Conservation (phyloP, 331 rosid species). For the Quercus lobata region DNA sequence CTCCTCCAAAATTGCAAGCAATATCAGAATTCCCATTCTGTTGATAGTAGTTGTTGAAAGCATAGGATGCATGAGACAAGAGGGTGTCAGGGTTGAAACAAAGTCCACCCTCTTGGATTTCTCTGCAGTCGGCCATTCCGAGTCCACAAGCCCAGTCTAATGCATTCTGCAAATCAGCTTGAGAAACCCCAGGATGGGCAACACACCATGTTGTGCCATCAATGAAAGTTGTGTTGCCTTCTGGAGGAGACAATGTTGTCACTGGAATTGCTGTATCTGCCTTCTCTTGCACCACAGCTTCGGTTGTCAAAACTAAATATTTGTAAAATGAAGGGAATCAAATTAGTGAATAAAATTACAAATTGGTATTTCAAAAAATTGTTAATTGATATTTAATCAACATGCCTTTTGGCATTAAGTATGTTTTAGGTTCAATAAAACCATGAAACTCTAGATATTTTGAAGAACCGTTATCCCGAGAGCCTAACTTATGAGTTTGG, state of each 20-base stretch:
- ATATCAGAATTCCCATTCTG: slow-evolving; percentile 88
- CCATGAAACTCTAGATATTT: no score
- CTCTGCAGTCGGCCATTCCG: slow-evolving; percentile 64
- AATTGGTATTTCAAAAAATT: no score
- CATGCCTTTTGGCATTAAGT: no score
- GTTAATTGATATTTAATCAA: no score
- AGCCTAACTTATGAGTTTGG: no score
- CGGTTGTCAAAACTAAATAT: slow-evolving; percentile 35
- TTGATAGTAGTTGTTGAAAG: slow-evolving; percentile 76
- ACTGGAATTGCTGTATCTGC: slow-evolving; percentile 47
- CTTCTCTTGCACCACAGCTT: slow-evolving; percentile 50
- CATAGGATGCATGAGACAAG: slow-evolving; percentile 90
- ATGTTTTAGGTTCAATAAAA: no score
- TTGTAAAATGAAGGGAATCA: background rate
- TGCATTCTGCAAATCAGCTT: slow-evolving; percentile 79
- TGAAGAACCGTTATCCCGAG: no score
- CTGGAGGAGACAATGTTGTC: slow-evolving; percentile 70
- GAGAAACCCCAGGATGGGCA: slow-evolving; percentile 74
- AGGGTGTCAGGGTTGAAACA: slow-evolving; percentile 79
- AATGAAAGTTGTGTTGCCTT: slow-evolving; percentile 88
- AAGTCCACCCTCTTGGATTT: slow-evolving; percentile 55
- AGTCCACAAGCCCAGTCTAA: slow-evolving; percentile 97
- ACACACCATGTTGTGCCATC: slow-evolving; percentile 95
- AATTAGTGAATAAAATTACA: background rate
- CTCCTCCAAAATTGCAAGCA: slow-evolving; percentile 96